These are phyloP conservation scores for Stylonectria norvegica DNA, from an alignment of 2,329 filamentous ascomycete genomes.

Conservation along the genomic window DNA sequence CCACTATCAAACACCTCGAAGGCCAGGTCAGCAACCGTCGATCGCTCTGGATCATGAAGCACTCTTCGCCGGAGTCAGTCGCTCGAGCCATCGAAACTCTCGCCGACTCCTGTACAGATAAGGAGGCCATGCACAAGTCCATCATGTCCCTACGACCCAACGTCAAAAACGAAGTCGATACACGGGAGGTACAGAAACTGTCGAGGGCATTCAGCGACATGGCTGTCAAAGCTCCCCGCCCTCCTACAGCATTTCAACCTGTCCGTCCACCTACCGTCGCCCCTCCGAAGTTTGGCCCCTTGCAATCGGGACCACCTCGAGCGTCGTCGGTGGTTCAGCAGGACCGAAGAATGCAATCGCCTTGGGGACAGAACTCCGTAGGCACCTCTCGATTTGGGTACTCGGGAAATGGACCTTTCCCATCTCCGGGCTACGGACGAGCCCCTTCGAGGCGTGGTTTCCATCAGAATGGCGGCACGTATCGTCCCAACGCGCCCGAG, in stretches of 20 bases:
- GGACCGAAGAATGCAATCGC: conserved; percentile 21
- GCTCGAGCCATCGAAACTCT: conserved; percentile 33
- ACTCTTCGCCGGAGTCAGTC: conserved; percentile 30
- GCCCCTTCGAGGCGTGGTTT: conserved; percentile 30
- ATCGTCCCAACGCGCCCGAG: conserved; percentile 33
- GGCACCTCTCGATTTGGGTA: conserved; percentile 17
- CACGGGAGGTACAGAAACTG: conserved; percentile 16
- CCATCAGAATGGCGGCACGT: conserved; percentile 25
- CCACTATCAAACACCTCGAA: conserved; percentile 33
- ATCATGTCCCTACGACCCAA: conserved; percentile 25
- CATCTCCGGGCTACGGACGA: conserved; percentile 15
- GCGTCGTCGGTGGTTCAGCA: conserved; percentile 23
- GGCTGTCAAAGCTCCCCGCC: conserved; percentile 16
- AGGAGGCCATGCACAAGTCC: conserved; percentile 24
- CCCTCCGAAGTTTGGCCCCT: conserved; percentile 32
- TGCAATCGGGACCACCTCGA: conserved; percentile 28
- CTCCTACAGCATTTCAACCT: conserved; percentile 26
- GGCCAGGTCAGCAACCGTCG: conserved; percentile 36
- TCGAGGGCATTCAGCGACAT: conserved; percentile 14
- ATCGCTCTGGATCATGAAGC: conserved; percentile 36
- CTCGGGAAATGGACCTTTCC: conserved; percentile 9
- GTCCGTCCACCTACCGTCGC: conserved; percentile 16
- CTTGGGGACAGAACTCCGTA: conserved; percentile 21
- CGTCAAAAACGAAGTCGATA: conserved; percentile 5
- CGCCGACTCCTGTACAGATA: conserved; percentile 28